Base-by-base conservation (phyloP, 2,329 filamentous ascomycete genomes). In the Xylaria sp. region DNA sequence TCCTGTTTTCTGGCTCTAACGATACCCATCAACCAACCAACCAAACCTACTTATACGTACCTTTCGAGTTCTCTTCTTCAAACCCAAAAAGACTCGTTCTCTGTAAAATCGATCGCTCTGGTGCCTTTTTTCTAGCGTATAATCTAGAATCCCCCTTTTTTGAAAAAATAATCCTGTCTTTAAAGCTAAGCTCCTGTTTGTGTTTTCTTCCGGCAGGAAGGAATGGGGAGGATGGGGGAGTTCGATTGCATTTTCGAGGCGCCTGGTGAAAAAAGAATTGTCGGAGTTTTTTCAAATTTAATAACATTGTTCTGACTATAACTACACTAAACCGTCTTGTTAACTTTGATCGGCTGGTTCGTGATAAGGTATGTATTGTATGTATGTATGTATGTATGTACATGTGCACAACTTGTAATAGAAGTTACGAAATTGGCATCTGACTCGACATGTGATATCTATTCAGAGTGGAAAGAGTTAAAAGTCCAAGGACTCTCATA, bases 41-140 rank as follows among this genome's bases (percentile, higher is more conserved):
- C 23, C 54, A 23, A 23, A 42, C 51, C 48, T 59, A 54, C 48
- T 40, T 46, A 20, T 23, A 23, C 42, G 51, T 76, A 71, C 66
- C 62, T 66, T 74, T 75, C 73, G 70, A 72, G 68, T 75, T 74
- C 69, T 51, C 73, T 76, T 74, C 73, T 48, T 62, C 72, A 61
- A 63, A 46, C 49, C 63, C 51, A 40, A 65, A 54, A 62, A 66
- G 49, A 56, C 59, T 66, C 67, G 59, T 72, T 73, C 68, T 59
- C 46, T 63, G 65, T 63, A 72, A 74, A 70, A 48, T 64, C 63
- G 59, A 11, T 56, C 36, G 33, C 73, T 44, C 75, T 73, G 73
- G 74, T 73, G 58, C 3, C 36, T 40, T 15, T 17, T 33, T 38
- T 69, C 73, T 38, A 59, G 68, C 57, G 63, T 62, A 59, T 56